These are phyloP conservation scores for Phyllosticta citrichinensis DNA, from an alignment of 2,329 filamentous ascomycete genomes.

Conservation along the genomic window DNA sequence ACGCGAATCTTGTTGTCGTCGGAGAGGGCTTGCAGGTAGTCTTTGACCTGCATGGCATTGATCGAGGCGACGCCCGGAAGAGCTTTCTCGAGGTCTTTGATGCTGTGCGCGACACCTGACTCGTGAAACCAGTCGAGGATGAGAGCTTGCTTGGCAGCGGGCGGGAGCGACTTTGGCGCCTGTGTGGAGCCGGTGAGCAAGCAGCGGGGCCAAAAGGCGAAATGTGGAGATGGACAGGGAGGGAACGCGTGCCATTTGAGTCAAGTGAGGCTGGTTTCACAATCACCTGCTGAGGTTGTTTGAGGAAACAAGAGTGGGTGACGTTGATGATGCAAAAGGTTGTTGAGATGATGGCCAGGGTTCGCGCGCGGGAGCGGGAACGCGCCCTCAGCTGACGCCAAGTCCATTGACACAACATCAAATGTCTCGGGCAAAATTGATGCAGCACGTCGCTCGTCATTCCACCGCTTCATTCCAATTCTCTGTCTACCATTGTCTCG, in stretches of 20 bases:
- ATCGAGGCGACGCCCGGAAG: conserved; percentile 53
- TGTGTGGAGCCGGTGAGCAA: conserved; percentile 13
- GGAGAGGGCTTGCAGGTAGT: conserved; percentile 51
- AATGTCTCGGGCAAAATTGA: background rate
- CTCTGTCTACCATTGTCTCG: background rate
- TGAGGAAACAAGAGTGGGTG: background rate
- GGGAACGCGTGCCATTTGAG: background rate
- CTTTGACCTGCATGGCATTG: conserved; percentile 57
- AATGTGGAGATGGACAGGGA: background rate
- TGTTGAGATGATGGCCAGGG: background rate
- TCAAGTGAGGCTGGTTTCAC: background rate
- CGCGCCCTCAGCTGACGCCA: background rate
- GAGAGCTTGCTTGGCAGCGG: conserved; percentile 47
- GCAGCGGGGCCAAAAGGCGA: background rate
- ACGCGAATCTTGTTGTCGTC: conserved; percentile 54
- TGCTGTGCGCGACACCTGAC: conserved; percentile 50
- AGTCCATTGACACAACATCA: background rate
- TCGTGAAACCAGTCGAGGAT: conserved; percentile 51
- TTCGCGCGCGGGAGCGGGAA: background rate
- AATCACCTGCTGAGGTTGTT: background rate
- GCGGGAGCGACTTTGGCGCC: conserved; percentile 47
- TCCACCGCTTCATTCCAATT: background rate
- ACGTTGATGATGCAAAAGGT: background rate
- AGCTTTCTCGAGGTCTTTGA: conserved; percentile 59
- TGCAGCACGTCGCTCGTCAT: background rate